Evolutionary conservation across 2,329 filamentous ascomycete genomes (phyloP).

Genomic region (Penicillium hesseltinei): DNA sequence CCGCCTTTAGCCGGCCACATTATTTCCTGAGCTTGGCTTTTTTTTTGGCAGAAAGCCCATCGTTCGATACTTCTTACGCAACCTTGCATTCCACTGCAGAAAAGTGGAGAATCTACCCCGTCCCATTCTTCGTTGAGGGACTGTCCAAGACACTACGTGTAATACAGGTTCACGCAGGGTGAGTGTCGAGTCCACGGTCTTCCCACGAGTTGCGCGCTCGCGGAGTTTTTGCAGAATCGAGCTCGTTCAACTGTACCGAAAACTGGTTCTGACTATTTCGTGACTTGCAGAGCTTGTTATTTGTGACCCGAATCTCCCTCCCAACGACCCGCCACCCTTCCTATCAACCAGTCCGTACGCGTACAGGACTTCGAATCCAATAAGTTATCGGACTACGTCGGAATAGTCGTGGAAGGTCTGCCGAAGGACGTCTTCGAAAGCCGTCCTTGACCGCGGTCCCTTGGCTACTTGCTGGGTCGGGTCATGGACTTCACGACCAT

Average conservation of each 20-base stretch:
- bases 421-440: constrained; percentile 21
- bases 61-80: constrained; percentile 7
- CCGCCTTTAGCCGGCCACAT: constrained; percentile 15
- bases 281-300: background rate
- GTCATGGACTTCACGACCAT: constrained; percentile 55
- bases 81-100: constrained; percentile 19
- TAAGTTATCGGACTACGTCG: background rate
- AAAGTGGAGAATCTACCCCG: constrained; percentile 11
- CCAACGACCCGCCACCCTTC: background rate
- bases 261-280: background rate
- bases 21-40: constrained; percentile 1
- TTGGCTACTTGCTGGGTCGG: constrained; percentile 35
- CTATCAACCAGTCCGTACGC: background rate
- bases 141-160: constrained; percentile 6
- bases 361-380: constrained; percentile 8
- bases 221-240: background rate
- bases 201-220: background rate
- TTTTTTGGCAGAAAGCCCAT: background rate
- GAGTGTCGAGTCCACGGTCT: constrained; percentile 2
- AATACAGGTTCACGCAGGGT: constrained; percentile 10
- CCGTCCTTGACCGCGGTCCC: constrained; percentile 33
- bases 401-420: constrained; percentile 7
- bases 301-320: background rate
- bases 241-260: background rate
- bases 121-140: constrained; percentile 6